Conservation (phyloP, 2,329 filamentous ascomycete species). For the Colletotrichum incanum region DNA sequence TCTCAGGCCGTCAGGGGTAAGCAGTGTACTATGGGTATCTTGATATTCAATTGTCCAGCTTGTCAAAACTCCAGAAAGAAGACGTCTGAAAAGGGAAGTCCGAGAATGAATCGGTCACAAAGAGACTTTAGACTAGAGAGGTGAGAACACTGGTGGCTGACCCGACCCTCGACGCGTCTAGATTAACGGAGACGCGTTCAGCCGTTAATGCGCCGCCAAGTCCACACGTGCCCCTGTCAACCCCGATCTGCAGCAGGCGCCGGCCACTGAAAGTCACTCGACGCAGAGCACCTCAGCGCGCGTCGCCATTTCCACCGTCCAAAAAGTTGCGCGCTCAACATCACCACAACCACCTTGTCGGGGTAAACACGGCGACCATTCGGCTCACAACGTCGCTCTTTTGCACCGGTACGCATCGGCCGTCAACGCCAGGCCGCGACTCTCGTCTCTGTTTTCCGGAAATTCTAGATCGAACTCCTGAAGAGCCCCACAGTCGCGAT, state of each 20-base stretch:
- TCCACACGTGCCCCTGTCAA: conserved; percentile 19
- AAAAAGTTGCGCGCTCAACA: conserved; percentile 33
- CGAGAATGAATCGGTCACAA: neutral
- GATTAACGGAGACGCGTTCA: conserved; percentile 43
- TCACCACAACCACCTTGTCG: conserved; percentile 7
- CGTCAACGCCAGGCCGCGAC: neutral
- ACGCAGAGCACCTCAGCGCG: conserved; percentile 17
- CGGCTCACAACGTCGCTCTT: conserved; percentile 1
- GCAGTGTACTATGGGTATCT: neutral
- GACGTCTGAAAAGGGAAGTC: no score
- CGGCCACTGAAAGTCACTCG: conserved; percentile 32
- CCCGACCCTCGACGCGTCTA: conserved; percentile 47
- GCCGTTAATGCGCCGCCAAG: conserved; percentile 9
- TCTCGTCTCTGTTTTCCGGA: neutral
- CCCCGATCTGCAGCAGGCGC: conserved; percentile 5
- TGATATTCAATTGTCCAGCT: no score
- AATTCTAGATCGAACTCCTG: neutral
- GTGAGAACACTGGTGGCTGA: neutral
- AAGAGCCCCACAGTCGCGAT: conserved; percentile 26
- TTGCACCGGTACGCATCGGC: neutral
- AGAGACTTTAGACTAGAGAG: neutral
- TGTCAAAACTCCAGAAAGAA: neutral
- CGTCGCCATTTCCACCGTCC: conserved; percentile 22
- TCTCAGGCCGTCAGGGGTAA: neutral
- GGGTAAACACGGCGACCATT: conserved; percentile 27